Evolutionary conservation across 768 basidiomycete genomes (phyloP), one percentile per base, ranked within the genome.

Genomic region (Flagelloscypha sp.): DNA sequence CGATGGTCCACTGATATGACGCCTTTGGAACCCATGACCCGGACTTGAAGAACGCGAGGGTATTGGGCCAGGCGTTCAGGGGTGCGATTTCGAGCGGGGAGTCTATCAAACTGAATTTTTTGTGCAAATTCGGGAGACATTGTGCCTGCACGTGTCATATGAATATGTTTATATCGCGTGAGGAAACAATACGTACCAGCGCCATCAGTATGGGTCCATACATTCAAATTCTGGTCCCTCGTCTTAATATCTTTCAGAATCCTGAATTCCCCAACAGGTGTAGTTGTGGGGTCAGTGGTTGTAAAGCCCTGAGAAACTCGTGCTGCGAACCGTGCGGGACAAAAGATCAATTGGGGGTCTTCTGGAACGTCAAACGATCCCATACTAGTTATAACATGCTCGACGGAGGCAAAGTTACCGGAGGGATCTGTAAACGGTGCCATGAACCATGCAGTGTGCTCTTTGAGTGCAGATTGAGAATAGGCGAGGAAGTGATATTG

Each of bases 261-360:
- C 23, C 65, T 46, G 18, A 80, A 67, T 50, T 82, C 75, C n/a
- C 64, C 57, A 0, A 66, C 48, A 13, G 57, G 43, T 10, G 72
- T 53, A 21, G 73, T 49, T 3, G 75, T 72, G 0, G 73, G 63
- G 42, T 84, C 79, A 0, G 83, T 86, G 1, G 81, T 71, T 1
- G 82, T 84, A 52, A 85, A 86, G 0, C 79, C 79, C 49, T 78
- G 80, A 5, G 79, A 78, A 21, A 85, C 64, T 12, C 84, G 63
- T 3, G 84, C 84, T 0, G 71, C 83, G 52, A 78, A 82, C 35
- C 81, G 66, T 15, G 80, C 79, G 3, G 80, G 80, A 41, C 78
- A 80, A 33, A 54, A 58, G n/a, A 66, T 70, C 7, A 83, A 58
- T 1, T 47, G 45, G 9, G 40, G 47, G 45, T 79, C 76, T 7